Evolutionary conservation across 805 yeast genomes (phyloP).

Genomic region (Myxozyma geophila): DNA sequence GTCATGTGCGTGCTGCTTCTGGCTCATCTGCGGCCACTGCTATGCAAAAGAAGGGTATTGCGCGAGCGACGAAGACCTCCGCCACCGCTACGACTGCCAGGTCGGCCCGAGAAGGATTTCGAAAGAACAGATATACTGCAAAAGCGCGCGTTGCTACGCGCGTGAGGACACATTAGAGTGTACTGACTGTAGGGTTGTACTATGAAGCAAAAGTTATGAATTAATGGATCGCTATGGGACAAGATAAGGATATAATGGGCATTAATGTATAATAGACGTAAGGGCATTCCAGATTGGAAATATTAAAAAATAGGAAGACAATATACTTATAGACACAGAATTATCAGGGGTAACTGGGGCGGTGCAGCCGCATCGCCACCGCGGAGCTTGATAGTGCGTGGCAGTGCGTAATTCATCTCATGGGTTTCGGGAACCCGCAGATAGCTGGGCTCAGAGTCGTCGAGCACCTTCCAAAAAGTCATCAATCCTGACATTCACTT

Average conservation of each 20-base stretch:
- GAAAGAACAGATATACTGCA: background rate
- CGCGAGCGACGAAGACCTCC: background rate
- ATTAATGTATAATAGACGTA: too few species aligned
- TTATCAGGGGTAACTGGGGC: slow-evolving; percentile 10
- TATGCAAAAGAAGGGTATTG: background rate
- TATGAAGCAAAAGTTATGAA: background rate
- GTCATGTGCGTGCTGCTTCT: background rate
- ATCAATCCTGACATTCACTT: background rate
- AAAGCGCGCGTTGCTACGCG: background rate
- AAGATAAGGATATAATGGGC: too few species aligned
- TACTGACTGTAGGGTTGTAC: background rate
- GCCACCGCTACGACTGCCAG: background rate
- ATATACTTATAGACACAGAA: background rate
- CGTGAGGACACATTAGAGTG: background rate
- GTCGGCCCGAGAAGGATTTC: background rate
- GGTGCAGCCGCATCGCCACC: slow-evolving; percentile 4
- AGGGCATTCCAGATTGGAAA: too few species aligned
- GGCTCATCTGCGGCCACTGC: background rate
- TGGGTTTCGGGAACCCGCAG: background rate
- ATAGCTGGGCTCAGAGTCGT: background rate
- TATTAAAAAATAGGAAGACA: too few species aligned
- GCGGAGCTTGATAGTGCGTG: slow-evolving; percentile 8
- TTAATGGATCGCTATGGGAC: too few species aligned
- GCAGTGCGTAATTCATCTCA: slow-evolving; percentile 2
- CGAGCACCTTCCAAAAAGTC: slow-evolving; percentile 13